phyloP scores from a whole-genome alignment of 192 early-diverging fungal genomes.

The Thoreauomyces humboldtii region DNA sequence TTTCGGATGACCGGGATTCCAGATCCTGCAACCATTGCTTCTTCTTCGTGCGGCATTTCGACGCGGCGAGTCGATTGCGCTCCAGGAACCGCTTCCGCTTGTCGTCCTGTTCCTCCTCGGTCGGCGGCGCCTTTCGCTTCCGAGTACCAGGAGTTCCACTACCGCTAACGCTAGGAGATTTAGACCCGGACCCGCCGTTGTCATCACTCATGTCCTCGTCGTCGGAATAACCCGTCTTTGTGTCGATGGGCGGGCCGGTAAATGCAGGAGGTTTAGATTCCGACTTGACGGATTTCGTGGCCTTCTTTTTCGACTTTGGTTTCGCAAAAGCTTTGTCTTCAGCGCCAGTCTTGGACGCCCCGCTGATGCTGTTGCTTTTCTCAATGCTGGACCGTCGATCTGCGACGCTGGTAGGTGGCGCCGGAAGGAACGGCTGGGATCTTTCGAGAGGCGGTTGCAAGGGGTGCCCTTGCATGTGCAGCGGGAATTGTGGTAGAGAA shows the following conservation, averaged over 20 bases:
- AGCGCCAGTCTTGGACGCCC: neutral
- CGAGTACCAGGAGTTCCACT: neutral
- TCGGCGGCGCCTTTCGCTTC: constrained; percentile 1
- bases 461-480: no score
- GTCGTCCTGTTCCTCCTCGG: constrained; percentile 30
- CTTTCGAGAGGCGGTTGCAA: no score
- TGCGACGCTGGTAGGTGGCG: no score
- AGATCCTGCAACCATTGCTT: constrained; percentile 51
- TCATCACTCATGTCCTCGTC: neutral
- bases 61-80: constrained; percentile 49
- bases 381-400: no score
- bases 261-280: no score
- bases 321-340: neutral
- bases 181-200: no score
- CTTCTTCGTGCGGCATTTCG: constrained; percentile 59
- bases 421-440: no score
- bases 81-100: constrained; percentile 44
- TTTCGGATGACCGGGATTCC: constrained; percentile 30
- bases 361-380: no score
- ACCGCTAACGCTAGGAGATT: neutral
- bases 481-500: no score
- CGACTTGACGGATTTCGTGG: no score
- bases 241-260: no score
- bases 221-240: neutral
- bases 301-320: no score